These are phyloP conservation scores for Umbilicus rupestris DNA, from an alignment of 164 flowering plant species.

Conservation along the genomic window DNA sequence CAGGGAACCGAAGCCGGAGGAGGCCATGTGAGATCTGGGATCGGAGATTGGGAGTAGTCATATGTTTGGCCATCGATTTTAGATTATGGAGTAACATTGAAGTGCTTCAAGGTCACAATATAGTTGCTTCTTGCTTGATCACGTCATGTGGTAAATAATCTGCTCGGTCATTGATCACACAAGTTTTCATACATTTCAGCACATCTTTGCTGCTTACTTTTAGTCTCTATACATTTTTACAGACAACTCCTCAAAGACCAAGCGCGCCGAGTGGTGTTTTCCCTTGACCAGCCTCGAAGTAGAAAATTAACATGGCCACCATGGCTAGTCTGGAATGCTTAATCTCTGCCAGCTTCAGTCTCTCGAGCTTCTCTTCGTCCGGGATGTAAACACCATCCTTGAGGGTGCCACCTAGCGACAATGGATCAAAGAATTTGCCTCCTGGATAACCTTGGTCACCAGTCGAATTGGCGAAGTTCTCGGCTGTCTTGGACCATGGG, in stretches of 20 bases:
- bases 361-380: constrained; percentile 76
- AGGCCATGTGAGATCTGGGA: no score
- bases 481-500: constrained; percentile 85
- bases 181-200: no score
- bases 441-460: constrained; percentile 98
- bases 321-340: constrained; percentile 91
- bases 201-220: background rate
- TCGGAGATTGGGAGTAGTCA: no score
- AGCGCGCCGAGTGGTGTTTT: constrained; percentile 94
- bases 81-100: no score
- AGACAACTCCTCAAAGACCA: constrained; percentile 39
- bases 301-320: constrained; percentile 90
- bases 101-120: no score
- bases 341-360: constrained; percentile 88
- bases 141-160: no score
- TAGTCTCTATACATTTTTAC: no score
- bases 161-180: no score
- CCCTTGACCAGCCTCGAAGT: constrained; percentile 98
- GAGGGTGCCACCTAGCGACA: constrained; percentile 57
- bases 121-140: no score
- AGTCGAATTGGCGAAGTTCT: constrained; percentile 80
- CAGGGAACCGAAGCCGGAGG: no score
- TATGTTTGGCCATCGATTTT: no score
- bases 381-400: constrained; percentile 71
- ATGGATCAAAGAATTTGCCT: constrained; percentile 90